Percentiles rank a stretch among this genome's conserved stretches.
Evolutionary conservation across 345 rosid genomes (phyloP).

Genomic region (Syzygium jambos): DNA sequence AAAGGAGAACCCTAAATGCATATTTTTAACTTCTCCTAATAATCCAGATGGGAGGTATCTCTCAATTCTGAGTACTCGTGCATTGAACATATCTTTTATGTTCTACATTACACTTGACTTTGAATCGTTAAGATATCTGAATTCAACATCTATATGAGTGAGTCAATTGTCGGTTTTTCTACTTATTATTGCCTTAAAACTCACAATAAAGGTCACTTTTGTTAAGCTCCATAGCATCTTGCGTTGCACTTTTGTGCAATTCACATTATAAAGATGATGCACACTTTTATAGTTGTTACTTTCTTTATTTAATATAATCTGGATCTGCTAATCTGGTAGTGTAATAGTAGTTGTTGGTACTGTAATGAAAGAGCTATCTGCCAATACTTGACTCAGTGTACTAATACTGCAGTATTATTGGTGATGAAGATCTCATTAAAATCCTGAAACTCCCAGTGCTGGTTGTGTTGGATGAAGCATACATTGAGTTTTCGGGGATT

Average conservation of each 20-base stretch:
- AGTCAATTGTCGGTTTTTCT: neutral
- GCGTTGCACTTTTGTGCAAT: neutral
- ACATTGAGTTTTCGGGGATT: slow-evolving; percentile 75
- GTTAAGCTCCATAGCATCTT: neutral
- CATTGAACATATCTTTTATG: neutral
- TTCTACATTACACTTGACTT: neutral
- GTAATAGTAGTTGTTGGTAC: neutral
- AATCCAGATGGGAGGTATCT: slow-evolving; percentile 95
- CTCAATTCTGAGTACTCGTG: neutral
- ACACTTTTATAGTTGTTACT: neutral
- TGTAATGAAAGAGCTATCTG: neutral
- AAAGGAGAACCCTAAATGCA: slow-evolving; percentile 81
- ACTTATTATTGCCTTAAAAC: neutral
- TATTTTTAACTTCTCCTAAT: slow-evolving; percentile 91
- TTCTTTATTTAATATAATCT: neutral
- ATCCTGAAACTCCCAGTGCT: slow-evolving; percentile 75
- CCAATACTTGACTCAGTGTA: neutral
- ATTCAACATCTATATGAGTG: neutral
- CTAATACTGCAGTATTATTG: slow-evolving; percentile 46
- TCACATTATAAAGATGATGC: neutral
- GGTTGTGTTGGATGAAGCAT: slow-evolving; percentile 95
- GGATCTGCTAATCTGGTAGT: neutral
- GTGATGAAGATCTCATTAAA: slow-evolving; percentile 65
- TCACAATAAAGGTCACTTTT: neutral
- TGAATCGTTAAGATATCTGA: neutral